Conservation (phyloP, 169 alveolate species). For the Plasmodium cynomolgi region DNA sequence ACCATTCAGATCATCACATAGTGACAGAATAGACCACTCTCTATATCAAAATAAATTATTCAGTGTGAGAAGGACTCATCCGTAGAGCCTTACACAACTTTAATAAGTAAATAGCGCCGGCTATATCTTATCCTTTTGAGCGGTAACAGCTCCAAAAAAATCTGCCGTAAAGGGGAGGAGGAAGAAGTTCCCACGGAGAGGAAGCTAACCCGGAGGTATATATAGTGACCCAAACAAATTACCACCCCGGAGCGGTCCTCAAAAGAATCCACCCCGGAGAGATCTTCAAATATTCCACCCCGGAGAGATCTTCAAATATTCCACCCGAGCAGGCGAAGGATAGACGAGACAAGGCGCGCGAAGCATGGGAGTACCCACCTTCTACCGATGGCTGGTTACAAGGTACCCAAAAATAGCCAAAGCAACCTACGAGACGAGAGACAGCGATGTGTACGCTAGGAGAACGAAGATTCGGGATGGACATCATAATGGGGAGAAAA, state of each 20-base stretch:
- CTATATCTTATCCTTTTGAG: neutral
- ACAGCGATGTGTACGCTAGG: conserved; percentile 84
- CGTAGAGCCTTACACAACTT: neutral
- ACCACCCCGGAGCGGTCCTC: neutral
- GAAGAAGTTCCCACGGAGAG: neutral
- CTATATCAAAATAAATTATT: neutral
- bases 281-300: too few relatives aligned
- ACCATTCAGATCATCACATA: neutral
- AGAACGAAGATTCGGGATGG: conserved; percentile 55
- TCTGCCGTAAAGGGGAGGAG: neutral
- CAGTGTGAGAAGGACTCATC: neutral
- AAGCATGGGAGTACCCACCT: conserved; percentile 99
- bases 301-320: neutral
- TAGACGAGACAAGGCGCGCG: neutral
- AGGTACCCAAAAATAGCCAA: conserved; percentile 95
- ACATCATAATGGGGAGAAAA: conserved; percentile 20
- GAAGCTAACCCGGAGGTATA: neutral
- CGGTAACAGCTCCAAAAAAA: neutral
- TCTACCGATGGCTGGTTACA: conserved; percentile 96
- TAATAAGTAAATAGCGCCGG: neutral
- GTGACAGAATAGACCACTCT: neutral
- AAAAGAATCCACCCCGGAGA: neutral
- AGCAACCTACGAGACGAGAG: conserved; percentile 84
- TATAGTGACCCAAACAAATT: neutral
- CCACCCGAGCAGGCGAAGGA: neutral